These are phyloP conservation scores for Boletus smithii DNA, from an alignment of 1,284 basidiomycete species.

Conservation along the genomic window DNA sequence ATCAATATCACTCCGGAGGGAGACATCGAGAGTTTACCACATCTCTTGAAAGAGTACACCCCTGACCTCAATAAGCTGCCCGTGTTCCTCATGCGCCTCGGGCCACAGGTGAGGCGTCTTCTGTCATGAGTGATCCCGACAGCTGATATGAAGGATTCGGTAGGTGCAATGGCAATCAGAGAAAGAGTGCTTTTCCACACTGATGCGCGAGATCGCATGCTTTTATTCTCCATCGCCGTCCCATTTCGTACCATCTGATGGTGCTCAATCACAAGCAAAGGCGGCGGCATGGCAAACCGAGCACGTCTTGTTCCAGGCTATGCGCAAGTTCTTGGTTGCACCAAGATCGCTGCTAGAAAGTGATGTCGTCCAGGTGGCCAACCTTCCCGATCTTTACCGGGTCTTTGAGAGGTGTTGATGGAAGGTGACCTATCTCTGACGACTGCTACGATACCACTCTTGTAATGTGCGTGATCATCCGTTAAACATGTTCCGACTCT, in stretches of 20 bases:
- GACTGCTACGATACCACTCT: slow-evolving; percentile 1
- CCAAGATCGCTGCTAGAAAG: slow-evolving; percentile 67
- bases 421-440: no score
- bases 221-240: slow-evolving; percentile 71
- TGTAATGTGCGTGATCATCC: background rate
- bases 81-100: slow-evolving; percentile 80
- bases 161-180: slow-evolving; percentile 90
- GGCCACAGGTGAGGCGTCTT: slow-evolving; percentile 61
- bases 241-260: slow-evolving; percentile 25
- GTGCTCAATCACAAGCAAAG: slow-evolving; percentile 42
- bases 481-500: background rate
- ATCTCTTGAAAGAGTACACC: slow-evolving; percentile 80
- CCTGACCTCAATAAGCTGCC: slow-evolving; percentile 87
- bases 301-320: slow-evolving; percentile 82
- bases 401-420: slow-evolving; percentile 84
- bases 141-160: slow-evolving; percentile 1
- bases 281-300: slow-evolving; percentile 81
- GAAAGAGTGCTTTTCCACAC: slow-evolving; percentile 78
- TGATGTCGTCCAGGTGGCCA: slow-evolving; percentile 84
- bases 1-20: slow-evolving; percentile 67
- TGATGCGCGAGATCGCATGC: slow-evolving; percentile 86
- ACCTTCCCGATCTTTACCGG: slow-evolving; percentile 83
- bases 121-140: background rate
- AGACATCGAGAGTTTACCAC: slow-evolving; percentile 70
- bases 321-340: slow-evolving; percentile 70